A percentile compares a stretch with the other conserved stretches of the same genome.
phyloP scores from a whole-genome alignment of 345 rosid species.

The Noccaea bulbosa region DNA sequence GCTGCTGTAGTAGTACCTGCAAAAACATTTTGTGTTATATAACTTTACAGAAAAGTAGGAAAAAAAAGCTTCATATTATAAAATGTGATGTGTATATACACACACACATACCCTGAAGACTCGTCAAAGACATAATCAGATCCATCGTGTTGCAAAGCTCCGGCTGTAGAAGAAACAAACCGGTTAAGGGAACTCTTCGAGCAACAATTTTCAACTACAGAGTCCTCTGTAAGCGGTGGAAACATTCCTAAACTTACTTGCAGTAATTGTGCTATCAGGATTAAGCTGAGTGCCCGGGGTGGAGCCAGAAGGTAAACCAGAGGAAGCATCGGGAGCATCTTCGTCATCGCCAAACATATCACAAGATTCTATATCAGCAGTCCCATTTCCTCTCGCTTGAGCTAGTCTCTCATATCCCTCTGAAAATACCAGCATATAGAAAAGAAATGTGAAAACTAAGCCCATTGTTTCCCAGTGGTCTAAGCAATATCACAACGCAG shows the following conservation, averaged over 20 bases:
- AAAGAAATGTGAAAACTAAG: conserved; percentile 1
- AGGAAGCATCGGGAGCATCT: conserved; percentile 46
- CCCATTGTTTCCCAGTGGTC: conserved; percentile 7
- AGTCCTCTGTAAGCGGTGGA: background rate
- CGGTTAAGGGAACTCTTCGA: conserved; percentile 1
- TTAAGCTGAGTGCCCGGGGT: conserved; percentile 46
- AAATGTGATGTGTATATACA: no score
- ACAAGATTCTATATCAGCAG: conserved; percentile 45
- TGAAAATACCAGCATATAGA: conserved; percentile 40
- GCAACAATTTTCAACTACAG: background rate
- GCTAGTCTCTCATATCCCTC: conserved; percentile 87
- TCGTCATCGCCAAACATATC: conserved; percentile 94
- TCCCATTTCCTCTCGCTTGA: conserved; percentile 54
- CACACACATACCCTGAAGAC: conserved; percentile 69
- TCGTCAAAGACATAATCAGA: conserved; percentile 85
- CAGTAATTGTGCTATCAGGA: conserved; percentile 40
- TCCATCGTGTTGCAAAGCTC: conserved; percentile 43
- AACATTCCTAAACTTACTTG: conserved; percentile 39
- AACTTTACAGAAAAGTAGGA: background rate
- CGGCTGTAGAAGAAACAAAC: conserved; percentile 53
- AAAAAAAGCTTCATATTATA: background rate
- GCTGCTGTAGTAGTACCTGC: conserved; percentile 95
- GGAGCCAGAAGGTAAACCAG: conserved; percentile 45
- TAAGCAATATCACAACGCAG: background rate
- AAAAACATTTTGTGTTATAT: conserved; percentile 4